These are phyloP conservation scores for Onygenales sp. DNA, from an alignment of 2,329 filamentous ascomycete genomes.

Conservation along the genomic window DNA sequence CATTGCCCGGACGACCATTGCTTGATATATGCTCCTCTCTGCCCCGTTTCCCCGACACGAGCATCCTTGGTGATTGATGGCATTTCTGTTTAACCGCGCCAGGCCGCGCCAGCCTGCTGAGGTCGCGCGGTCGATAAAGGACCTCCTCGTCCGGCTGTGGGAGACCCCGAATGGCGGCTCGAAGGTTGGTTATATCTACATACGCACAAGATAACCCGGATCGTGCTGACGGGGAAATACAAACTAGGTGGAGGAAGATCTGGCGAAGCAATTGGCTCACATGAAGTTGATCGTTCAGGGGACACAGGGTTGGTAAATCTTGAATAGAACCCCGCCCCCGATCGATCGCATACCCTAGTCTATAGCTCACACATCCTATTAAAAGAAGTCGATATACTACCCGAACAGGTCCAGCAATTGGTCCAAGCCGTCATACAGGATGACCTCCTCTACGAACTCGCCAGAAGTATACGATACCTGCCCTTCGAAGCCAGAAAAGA, in stretches of 20 bases:
- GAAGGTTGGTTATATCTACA: constrained; percentile 39
- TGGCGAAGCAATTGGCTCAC: constrained; percentile 73
- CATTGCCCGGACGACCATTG: neutral
- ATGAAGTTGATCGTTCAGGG: constrained; percentile 94
- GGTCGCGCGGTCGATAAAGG: constrained; percentile 53
- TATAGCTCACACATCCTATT: neutral
- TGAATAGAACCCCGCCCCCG: neutral
- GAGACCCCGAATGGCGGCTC: constrained; percentile 42
- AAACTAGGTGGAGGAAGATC: constrained; percentile 67
- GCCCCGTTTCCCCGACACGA: neutral
- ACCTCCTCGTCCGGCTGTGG: constrained; percentile 52
- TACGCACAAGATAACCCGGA: constrained; percentile 3
- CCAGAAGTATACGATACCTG: constrained; percentile 70
- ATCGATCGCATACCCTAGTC: constrained; percentile 9
- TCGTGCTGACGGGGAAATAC: constrained; percentile 11
- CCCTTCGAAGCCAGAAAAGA: constrained; percentile 96
- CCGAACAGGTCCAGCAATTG: constrained; percentile 79
- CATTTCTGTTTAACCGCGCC: constrained; percentile 58
- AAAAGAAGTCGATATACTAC: constrained; percentile 72
- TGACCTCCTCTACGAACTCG: constrained; percentile 77
- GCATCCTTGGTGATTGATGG: constrained; percentile 40
- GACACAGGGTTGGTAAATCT: constrained; percentile 58
- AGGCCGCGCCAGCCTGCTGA: constrained; percentile 54
- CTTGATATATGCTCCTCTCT: neutral
- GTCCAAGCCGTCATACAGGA: constrained; percentile 79